Evolutionary conservation across 768 basidiomycete species (phyloP), one percentile per base, ranked within the genome.

Genomic region (Boletus vermiculosoides): DNA sequence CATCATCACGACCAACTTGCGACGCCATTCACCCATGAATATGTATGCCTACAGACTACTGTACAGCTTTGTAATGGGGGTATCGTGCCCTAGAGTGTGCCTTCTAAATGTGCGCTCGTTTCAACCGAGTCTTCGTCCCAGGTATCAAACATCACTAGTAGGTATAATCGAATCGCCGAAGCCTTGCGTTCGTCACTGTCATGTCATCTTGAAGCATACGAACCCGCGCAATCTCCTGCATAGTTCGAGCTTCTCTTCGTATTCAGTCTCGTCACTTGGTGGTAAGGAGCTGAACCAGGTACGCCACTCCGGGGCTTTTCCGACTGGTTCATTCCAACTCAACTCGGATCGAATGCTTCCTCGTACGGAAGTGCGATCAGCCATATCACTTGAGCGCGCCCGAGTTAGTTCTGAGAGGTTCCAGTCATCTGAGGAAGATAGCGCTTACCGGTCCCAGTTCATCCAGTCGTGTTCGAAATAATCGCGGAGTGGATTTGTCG

Each of bases 381-480:
- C 75, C 90, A 92, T 91, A 59, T 92, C 89, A 60, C 89, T 91
- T 56, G 22, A 57, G 57, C 45, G 56, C 25, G 13, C 28, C 22
- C 4, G 44, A 23, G 39, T 59, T 49, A 64, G 59, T 34, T 55
- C 56, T n/a, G 31, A 36, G 7, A 60, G 45, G 48, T 16, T n/a
- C n/a, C n/a, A 13, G 25, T 2, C n/a, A n/a, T n/a, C 13, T 1
- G 33, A 50, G 28, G 36, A 20, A 10, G 28, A 20, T 4, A 15
- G 12, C 16, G 70, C 84, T 66, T 47, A 90, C 89, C 77, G 80
- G 70, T 84, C 78, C 89, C 89, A 91, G 49, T 83, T 83, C 10
- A 70, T 70, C 87, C 88, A 90, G 49, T 82, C 82, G 1, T 73
- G 67, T 36, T 88, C 86, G 55, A 91, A 91, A 45, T 83, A 80